These are phyloP conservation scores for Cinnamomum micranthum DNA, from an alignment of 164 flowering plant species.

Conservation along the genomic window DNA sequence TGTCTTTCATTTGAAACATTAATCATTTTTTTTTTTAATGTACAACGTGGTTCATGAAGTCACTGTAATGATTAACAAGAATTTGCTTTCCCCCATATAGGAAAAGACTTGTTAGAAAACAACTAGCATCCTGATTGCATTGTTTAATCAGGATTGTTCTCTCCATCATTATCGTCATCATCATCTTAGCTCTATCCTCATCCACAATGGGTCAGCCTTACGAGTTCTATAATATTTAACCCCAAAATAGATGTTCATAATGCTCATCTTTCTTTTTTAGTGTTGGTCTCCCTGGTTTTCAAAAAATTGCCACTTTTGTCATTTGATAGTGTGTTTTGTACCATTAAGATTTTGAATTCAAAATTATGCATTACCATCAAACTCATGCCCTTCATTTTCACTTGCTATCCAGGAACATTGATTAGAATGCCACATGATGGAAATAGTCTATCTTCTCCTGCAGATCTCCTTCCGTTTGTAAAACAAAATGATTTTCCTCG, in stretches of 20 bases:
- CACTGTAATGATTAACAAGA: background rate
- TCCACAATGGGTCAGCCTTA: too few species aligned
- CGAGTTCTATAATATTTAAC: too few species aligned
- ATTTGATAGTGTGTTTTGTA: background rate
- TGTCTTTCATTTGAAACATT: background rate
- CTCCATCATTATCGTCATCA: too few species aligned
- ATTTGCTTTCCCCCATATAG: background rate
- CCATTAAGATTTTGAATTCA: background rate
- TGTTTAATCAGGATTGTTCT: too few species aligned
- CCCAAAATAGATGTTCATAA: background rate
- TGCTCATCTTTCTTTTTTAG: background rate
- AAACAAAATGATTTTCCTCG: background rate
- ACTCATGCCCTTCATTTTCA: background rate
- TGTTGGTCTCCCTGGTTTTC: background rate
- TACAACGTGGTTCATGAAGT: too few species aligned
- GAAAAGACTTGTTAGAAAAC: too few species aligned
- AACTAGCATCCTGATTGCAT: too few species aligned
- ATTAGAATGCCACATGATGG: constrained; percentile 2
- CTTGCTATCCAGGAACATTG: background rate
- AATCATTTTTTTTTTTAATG: too few species aligned
- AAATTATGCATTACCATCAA: background rate
- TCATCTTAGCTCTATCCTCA: too few species aligned
- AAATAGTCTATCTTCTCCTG: background rate
- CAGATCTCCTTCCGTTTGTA: background rate
- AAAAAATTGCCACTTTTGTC: background rate